Conservation (phyloP, 1,284 basidiomycete genomes). For the Ustilago tritici region DNA sequence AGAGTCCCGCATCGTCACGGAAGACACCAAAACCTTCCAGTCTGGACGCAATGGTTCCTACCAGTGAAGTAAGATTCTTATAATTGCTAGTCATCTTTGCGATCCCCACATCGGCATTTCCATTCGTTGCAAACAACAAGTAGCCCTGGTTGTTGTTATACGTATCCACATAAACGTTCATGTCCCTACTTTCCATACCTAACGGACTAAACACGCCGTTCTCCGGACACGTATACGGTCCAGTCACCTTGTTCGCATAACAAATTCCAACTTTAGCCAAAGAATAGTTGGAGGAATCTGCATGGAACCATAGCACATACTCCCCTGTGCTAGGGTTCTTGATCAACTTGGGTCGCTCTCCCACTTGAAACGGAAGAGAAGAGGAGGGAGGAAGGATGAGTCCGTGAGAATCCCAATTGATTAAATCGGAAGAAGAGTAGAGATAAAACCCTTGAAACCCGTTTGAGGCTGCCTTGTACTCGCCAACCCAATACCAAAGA, state of each 20-base stretch:
- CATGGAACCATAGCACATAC: constrained; percentile 40
- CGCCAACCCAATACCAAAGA: constrained; percentile 40
- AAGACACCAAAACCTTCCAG: constrained; percentile 38
- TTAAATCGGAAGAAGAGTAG: constrained; percentile 32
- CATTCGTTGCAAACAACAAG: constrained; percentile 30
- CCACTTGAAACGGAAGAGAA: constrained; percentile 28
- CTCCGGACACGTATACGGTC: constrained; percentile 17
- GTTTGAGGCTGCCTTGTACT: constrained; percentile 21
- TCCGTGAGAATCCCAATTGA: constrained; percentile 33
- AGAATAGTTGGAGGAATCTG: constrained; percentile 28
- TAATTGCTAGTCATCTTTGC: constrained; percentile 25
- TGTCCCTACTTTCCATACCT: constrained; percentile 32
- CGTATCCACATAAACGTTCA: constrained; percentile 33
- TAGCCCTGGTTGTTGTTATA: constrained; percentile 20
- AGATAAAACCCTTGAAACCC: constrained; percentile 34
- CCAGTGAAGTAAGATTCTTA: constrained; percentile 17
- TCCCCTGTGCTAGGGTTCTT: constrained; percentile 22
- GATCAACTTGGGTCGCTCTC: constrained; percentile 35
- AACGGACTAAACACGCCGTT: constrained; percentile 31
- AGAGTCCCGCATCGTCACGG: constrained; percentile 15
- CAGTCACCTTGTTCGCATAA: constrained; percentile 9
- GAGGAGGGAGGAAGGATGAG: constrained; percentile 26
- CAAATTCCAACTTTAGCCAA: constrained; percentile 34
- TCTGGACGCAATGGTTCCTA: constrained; percentile 10
- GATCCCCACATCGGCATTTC: constrained; percentile 18